Evolutionary conservation across 2,329 filamentous ascomycete species (phyloP).

Genomic region (Claviceps sp.): DNA sequence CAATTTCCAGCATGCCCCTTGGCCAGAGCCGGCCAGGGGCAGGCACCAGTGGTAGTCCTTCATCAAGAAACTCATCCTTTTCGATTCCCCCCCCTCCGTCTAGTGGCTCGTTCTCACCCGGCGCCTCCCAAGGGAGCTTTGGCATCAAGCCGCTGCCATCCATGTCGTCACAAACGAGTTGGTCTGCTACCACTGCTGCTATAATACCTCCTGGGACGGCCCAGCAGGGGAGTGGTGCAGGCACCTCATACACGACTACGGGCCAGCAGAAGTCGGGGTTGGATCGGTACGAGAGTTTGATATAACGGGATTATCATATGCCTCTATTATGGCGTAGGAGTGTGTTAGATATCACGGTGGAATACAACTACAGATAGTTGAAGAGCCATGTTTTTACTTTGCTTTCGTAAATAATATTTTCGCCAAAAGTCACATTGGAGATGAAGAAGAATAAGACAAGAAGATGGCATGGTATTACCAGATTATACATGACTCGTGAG

Average conservation of each 20-base stretch:
- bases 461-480: too few relatives aligned
- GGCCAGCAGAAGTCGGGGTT: conserved; percentile 36
- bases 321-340: too few relatives aligned
- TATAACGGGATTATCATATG: conserved; percentile 25
- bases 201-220: background rate
- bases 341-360: too few relatives aligned
- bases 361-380: too few relatives aligned
- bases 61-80: conserved; percentile 33
- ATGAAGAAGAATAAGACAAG: too few relatives aligned
- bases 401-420: too few relatives aligned
- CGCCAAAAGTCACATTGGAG: too few relatives aligned
- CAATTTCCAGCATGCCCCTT: conserved; percentile 37
- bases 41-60: conserved; percentile 12
- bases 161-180: conserved; percentile 6
- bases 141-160: conserved; percentile 32
- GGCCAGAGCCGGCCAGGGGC: conserved; percentile 23
- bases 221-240: background rate
- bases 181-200: background rate
- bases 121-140: conserved; percentile 22
- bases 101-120: conserved; percentile 12
- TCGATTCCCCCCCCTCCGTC: conserved; percentile 46
- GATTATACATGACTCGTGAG: too few relatives aligned
- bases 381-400: too few relatives aligned
- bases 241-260: conserved; percentile 10
- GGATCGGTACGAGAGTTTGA: conserved; percentile 55